phyloP scores from a whole-genome alignment of 176 grass and related monocot genomes.

The Cenchrus americanus region DNA sequence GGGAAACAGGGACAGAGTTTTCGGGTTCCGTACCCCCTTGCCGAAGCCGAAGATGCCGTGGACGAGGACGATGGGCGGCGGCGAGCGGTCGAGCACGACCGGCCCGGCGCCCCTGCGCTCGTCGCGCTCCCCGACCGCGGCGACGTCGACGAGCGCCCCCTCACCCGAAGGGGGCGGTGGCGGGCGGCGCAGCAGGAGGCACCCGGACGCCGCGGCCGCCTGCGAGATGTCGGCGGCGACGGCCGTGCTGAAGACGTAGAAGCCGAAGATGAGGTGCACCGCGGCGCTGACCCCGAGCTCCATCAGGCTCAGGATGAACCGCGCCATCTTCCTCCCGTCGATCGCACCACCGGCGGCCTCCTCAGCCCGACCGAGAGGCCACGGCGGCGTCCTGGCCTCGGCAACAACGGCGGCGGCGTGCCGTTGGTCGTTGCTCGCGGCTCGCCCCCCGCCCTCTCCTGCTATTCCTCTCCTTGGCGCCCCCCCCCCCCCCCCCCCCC shows the following conservation, averaged over 20 bases:
- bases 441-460: not conserved
- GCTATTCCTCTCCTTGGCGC: slow-evolving; percentile 18
- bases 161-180: not conserved
- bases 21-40: slow-evolving; percentile 62
- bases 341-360: not conserved
- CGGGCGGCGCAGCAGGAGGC: slow-evolving; percentile 47
- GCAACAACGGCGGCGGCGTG: not conserved
- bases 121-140: slow-evolving; percentile 36
- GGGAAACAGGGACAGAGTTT: not conserved
- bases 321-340: slow-evolving; percentile 47
- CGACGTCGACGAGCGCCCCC: slow-evolving; percentile 52
- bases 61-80: slow-evolving; percentile 90
- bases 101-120: slow-evolving; percentile 42
- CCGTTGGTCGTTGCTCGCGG: not conserved
- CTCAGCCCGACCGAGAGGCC: too few species aligned
- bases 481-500: accelerated
- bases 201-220: slow-evolving; percentile 54
- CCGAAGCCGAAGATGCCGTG: slow-evolving; percentile 99
- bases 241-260: slow-evolving; percentile 92
- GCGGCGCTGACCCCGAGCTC: slow-evolving; percentile 82
- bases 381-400: too few species aligned
- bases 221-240: slow-evolving; percentile 91
- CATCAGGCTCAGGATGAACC: slow-evolving; percentile 67
- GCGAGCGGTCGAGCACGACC: slow-evolving; percentile 64
- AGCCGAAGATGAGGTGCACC: slow-evolving; percentile 82